Evolutionary conservation across 768 basidiomycete species (phyloP), one percentile per base, ranked within the genome.

Genomic region (Rhizopogon roseolus): DNA sequence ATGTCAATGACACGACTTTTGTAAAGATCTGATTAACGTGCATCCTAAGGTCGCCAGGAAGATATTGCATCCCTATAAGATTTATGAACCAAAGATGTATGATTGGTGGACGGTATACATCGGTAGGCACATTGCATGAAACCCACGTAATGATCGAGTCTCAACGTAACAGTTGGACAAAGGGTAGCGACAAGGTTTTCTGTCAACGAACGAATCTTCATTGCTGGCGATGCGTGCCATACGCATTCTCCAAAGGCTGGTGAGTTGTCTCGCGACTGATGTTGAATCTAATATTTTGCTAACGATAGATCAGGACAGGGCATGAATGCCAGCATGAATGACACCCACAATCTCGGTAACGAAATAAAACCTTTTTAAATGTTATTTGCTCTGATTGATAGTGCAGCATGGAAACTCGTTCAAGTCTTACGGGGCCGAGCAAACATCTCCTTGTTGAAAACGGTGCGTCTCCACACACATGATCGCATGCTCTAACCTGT

Each of bases 261-360:
- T 81, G 40, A 39, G 70, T 49, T 6, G 2, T 40, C 3, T 19
- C 41, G 6, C 40, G 14, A 22, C 4, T n/a, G 9, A 19, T 44
- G 29, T 17, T 22, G 22, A 22, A 13, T 14, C 14, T 40, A 8
- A 40, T 10, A 3, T 29, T 43, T 27, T 27, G 41, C 29, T 52
- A 29, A 37, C 34, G 16, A 1, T 36, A 19, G 5, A 54, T 34
- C 29, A 82, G 82, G 86, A 17, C 87, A 88, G 64, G 87, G 85
- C 11, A 84, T 86, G 86, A 87, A 87, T 60, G 86, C 85, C 7
- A 82, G 83, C 56, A 88, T 88, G 81, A 82, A 81, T 49, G 88
- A 89, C 62, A 77, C 82, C 11, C 86, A 86, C 58, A 89, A 89
- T 60, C 75, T 90, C 17, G 78, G 82, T 78, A 40, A 19, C 39